These are phyloP conservation scores for Vitis rupestris DNA, from an alignment of 164 flowering plant species.

Conservation along the genomic window DNA sequence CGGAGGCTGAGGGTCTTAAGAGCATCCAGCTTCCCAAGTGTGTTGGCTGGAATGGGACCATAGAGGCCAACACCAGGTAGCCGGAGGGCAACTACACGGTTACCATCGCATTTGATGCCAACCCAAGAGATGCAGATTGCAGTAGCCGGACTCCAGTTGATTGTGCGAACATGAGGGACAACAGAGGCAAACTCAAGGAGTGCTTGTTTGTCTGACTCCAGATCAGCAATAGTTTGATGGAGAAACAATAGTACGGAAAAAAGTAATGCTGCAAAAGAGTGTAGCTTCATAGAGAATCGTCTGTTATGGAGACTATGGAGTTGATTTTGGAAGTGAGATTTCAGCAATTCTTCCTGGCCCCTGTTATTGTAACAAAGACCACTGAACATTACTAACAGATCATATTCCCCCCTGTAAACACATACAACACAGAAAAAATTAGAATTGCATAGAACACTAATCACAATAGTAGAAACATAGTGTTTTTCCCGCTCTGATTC, in stretches of 20 bases:
- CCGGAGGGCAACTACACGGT: constrained; percentile 31
- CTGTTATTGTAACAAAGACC: constrained; percentile 11
- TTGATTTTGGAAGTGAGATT: neutral
- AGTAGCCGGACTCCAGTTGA: constrained; percentile 33
- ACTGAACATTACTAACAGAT: constrained; percentile 1
- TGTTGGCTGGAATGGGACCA: constrained; percentile 42
- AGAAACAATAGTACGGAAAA: constrained; percentile 19
- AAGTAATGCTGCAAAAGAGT: constrained; percentile 9
- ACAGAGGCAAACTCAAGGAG: constrained; percentile 38
- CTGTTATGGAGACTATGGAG: neutral
- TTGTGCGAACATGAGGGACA: constrained; percentile 36
- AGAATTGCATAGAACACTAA: no score
- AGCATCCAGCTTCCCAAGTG: constrained; percentile 45
- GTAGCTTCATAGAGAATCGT: constrained; percentile 19
- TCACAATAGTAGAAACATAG: no score
- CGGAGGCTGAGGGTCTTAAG: constrained; percentile 49
- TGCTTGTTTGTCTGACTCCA: constrained; percentile 40
- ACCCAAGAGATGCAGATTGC: constrained; percentile 40
- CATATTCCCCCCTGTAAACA: neutral
- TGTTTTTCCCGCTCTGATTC: no score
- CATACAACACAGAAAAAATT: no score
- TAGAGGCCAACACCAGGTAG: constrained; percentile 40
- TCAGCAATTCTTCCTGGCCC: constrained; percentile 11
- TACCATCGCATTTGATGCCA: constrained; percentile 36
- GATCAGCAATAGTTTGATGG: constrained; percentile 21